A percentile compares a stretch with the other conserved stretches of the same genome.
phyloP scores from a whole-genome alignment of 179 eudicot genomes.

The Silene vulgaris region DNA sequence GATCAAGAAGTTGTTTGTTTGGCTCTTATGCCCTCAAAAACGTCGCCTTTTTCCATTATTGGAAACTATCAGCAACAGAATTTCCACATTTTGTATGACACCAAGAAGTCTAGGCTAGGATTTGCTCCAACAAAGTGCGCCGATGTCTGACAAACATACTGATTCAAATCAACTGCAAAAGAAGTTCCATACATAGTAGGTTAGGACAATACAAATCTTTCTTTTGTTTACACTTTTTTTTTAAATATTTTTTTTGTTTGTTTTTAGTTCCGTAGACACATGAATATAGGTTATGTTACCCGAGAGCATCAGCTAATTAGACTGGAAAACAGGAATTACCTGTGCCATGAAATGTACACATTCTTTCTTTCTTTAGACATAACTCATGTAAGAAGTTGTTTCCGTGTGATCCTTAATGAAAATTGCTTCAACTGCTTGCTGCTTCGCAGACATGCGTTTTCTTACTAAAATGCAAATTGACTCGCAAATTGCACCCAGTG shows the following conservation, averaged over 20 bases:
- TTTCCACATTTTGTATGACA: conserved; percentile 51
- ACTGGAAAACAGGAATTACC: conserved; percentile 18
- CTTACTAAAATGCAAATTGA: neutral
- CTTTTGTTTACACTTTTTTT: conserved; percentile 1
- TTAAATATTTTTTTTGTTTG: conserved; percentile 20
- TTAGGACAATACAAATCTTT: conserved; percentile 19
- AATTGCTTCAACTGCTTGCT: neutral
- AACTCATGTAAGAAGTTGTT: neutral
- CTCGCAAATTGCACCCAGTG: too few relatives aligned
- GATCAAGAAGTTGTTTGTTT: conserved; percentile 41
- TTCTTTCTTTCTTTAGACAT: conserved; percentile 13
- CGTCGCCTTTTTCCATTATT: conserved; percentile 38
- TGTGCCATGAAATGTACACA: conserved; percentile 31
- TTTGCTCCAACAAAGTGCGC: conserved; percentile 79
- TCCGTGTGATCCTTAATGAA: neutral
- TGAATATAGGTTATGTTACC: conserved; percentile 16
- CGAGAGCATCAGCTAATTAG: conserved; percentile 20
- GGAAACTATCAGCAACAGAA: conserved; percentile 54
- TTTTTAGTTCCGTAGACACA: conserved; percentile 13
- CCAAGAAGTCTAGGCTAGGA: conserved; percentile 75
- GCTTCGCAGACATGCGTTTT: neutral
- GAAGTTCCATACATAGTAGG: conserved; percentile 20
- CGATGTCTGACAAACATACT: conserved; percentile 39
- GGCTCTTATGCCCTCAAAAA: conserved; percentile 33
- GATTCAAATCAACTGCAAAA: neutral